Evolutionary conservation across 2,329 filamentous ascomycete species (phyloP).

Genomic region (Aschersonia sp.): DNA sequence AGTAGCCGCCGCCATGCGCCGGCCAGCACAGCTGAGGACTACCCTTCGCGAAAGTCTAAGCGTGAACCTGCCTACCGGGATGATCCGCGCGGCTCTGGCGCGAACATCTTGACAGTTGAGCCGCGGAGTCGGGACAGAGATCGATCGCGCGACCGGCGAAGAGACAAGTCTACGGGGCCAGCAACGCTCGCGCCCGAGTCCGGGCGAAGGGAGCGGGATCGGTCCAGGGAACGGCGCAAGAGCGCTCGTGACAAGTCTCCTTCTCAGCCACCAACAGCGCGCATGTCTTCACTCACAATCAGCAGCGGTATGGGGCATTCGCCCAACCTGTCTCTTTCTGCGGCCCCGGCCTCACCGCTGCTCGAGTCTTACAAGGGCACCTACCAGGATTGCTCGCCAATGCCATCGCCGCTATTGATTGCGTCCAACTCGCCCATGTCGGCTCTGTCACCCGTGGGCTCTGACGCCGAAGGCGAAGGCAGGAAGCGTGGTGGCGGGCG

Average conservation of each 20-base stretch:
- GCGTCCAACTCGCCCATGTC: constrained; percentile 29
- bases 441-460: constrained; percentile 35
- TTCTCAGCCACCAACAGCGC: constrained; percentile 26
- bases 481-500: constrained; percentile 29
- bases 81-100: constrained; percentile 21
- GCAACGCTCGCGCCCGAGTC: constrained; percentile 9
- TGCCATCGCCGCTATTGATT: constrained; percentile 67
- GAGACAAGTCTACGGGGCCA: constrained; percentile 13
- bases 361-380: constrained; percentile 88
- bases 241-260: constrained; percentile 29
- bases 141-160: constrained; percentile 17
- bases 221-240: constrained; percentile 17
- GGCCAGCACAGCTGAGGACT: constrained; percentile 7
- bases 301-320: constrained; percentile 22
- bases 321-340: constrained; percentile 29
- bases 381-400: constrained; percentile 87
- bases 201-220: constrained; percentile 7
- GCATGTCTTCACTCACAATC: constrained; percentile 39
- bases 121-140: constrained; percentile 19
- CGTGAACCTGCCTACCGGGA: constrained; percentile 11
- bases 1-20: neutral
- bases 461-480: constrained; percentile 27
- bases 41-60: constrained; percentile 8
- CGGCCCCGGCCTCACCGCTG: constrained; percentile 65
- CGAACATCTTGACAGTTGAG: constrained; percentile 28